Conservation (phyloP, 139 green algal genomes). For the Dunaliella primolecta region DNA sequence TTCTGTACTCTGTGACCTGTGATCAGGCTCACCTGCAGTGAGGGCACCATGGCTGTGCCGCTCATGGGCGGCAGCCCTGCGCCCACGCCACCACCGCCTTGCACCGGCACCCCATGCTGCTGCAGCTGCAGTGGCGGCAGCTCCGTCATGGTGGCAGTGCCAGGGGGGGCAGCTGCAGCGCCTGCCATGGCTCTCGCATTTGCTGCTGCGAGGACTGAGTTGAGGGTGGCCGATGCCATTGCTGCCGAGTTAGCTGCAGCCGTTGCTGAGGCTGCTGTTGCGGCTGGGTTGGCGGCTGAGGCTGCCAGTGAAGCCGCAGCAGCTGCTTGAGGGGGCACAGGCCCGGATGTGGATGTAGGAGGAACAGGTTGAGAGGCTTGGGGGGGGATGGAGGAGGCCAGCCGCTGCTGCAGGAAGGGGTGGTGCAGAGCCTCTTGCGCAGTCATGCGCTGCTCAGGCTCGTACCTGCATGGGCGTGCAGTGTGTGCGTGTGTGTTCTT, state of each 20-base stretch:
- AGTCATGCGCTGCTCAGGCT: slow-evolving; percentile 64
- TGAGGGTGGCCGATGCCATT: too few relatives aligned
- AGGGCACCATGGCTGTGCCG: not conserved
- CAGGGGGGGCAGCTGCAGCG: not conserved
- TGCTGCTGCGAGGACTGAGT: too few relatives aligned
- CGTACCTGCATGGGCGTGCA: slow-evolving; percentile 46
- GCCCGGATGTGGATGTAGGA: not conserved
- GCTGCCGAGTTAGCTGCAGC: not conserved
- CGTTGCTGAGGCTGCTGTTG: not conserved
- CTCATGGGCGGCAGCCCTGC: not conserved
- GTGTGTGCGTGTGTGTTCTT: not conserved
- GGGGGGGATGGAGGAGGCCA: slow-evolving; percentile 13
- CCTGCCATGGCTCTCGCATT: too few relatives aligned
- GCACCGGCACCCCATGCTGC: too few relatives aligned
- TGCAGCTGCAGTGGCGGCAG: too few relatives aligned
- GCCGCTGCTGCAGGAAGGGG: slow-evolving; percentile 46
- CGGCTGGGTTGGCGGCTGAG: not conserved
- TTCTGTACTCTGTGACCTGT: too few relatives aligned
- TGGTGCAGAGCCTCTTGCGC: slow-evolving; percentile 77
- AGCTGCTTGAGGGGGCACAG: not conserved
- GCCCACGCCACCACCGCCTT: not conserved
- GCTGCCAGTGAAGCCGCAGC: not conserved
- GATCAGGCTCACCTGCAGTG: not conserved
- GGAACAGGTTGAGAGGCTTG: not conserved
- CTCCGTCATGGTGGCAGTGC: too few relatives aligned